Conservation (phyloP, 2,329 filamentous ascomycete genomes). For the Sclerotinia borealis region DNA sequence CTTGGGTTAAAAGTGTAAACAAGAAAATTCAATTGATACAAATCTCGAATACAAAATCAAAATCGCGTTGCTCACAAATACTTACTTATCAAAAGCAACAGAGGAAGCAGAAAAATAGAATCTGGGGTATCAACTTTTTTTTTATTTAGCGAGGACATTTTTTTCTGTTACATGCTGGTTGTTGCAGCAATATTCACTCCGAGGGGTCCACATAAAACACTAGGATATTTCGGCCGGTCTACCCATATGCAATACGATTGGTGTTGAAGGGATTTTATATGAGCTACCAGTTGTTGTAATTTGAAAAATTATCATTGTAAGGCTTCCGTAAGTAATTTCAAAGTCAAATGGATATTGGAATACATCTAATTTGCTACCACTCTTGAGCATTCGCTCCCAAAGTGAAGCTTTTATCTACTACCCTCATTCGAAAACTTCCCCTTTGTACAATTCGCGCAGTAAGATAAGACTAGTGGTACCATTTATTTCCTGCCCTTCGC, state of each 20-base stretch:
- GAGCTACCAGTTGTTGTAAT: background rate
- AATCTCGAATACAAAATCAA: background rate
- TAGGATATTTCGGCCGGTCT: background rate
- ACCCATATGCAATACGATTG: background rate
- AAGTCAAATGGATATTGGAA: constrained; percentile 25
- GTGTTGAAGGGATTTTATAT: background rate
- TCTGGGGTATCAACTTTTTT: constrained; percentile 10
- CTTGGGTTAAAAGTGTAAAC: no score
- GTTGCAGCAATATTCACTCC: background rate
- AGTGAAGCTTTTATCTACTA: constrained; percentile 23
- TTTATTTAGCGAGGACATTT: constrained; percentile 16
- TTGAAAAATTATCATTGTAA: background rate
- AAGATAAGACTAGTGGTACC: constrained; percentile 34
- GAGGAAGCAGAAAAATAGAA: background rate
- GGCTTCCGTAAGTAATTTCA: background rate
- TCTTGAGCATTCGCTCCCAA: constrained; percentile 16
- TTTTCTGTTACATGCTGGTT: constrained; percentile 20
- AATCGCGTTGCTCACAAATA: background rate
- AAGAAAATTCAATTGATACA: background rate
- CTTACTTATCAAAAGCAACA: background rate
- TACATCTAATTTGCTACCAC: constrained; percentile 28
- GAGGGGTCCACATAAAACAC: background rate
- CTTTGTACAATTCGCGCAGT: constrained; percentile 28
- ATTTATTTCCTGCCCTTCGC: constrained; percentile 24
- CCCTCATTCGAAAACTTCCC: constrained; percentile 9